Evolutionary conservation across 768 basidiomycete genomes (phyloP).

Genomic region (Trametes cinnabarina): DNA sequence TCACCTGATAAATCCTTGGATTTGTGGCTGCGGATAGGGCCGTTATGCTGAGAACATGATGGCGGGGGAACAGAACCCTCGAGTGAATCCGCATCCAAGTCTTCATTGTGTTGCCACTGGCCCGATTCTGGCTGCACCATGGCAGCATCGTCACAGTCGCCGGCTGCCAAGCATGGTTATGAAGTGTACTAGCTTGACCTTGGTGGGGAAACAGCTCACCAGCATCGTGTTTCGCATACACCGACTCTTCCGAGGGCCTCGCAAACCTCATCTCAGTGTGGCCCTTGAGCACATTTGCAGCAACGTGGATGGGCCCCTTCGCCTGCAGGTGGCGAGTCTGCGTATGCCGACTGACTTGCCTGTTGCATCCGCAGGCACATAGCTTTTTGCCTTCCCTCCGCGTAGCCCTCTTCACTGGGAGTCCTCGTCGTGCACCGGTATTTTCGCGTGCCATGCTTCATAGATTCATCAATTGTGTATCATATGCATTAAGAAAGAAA

Average conservation of each 20-base stretch:
- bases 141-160: too few species aligned
- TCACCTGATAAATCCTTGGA: neutral
- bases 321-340: neutral
- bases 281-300: neutral
- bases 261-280: neutral
- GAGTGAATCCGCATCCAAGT: too few species aligned
- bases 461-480: neutral
- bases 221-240: neutral
- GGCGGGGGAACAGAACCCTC: neutral
- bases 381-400: neutral
- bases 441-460: neutral
- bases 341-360: neutral
- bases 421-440: neutral
- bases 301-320: neutral
- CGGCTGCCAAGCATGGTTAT: neutral
- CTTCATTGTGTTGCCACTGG: neutral
- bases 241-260: neutral
- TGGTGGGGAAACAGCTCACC: neutral
- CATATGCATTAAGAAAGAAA: neutral
- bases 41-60: neutral
- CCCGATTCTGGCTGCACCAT: neutral
- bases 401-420: neutral
- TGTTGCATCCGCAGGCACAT: neutral
- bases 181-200: neutral
- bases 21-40: neutral